A percentile compares a stretch with the other conserved stretches of the same genome.
Evolutionary conservation across 805 yeast genomes (phyloP).

Genomic region (Cyberlindnera lachancei): DNA sequence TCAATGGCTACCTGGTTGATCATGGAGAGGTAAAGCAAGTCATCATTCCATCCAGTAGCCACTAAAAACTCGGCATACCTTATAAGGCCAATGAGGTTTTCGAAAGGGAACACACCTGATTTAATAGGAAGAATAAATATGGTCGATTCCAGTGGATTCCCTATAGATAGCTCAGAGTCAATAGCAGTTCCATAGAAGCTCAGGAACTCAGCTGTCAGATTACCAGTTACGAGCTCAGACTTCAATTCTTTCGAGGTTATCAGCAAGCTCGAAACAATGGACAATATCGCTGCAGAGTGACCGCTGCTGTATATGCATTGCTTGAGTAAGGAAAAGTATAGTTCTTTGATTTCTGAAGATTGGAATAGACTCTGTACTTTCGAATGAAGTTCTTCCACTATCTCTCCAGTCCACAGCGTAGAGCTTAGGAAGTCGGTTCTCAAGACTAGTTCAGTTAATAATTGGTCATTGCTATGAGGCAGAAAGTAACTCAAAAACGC

Average conservation of each 20-base stretch:
- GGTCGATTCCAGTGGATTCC: slow-evolving; percentile 39
- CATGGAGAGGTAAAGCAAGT: slow-evolving; percentile 24
- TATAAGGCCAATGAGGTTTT: slow-evolving; percentile 13
- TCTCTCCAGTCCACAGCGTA: slow-evolving; percentile 6
- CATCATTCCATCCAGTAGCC: slow-evolving; percentile 3
- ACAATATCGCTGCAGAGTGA: slow-evolving; percentile 1
- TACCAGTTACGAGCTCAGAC: background rate
- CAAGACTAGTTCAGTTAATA: slow-evolving; percentile 8
- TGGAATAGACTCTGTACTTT: slow-evolving; percentile 2
- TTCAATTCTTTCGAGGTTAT: slow-evolving; percentile 6
- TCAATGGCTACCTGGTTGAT: slow-evolving; percentile 32
- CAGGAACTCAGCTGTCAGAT: slow-evolving; percentile 18
- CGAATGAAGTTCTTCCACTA: slow-evolving; percentile 5
- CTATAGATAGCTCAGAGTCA: slow-evolving; percentile 34
- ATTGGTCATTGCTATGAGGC: slow-evolving; percentile 11
- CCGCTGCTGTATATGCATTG: slow-evolving; percentile 2
- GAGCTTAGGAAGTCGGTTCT: slow-evolving; percentile 9
- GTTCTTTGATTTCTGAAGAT: slow-evolving; percentile 3
- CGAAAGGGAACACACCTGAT: slow-evolving; percentile 10
- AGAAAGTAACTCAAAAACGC: slow-evolving; percentile 19
- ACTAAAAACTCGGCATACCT: slow-evolving; percentile 23
- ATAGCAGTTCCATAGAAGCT: slow-evolving; percentile 23
- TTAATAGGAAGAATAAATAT: slow-evolving; percentile 23
- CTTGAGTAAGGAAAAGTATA: slow-evolving; percentile 8
- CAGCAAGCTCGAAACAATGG: slow-evolving; percentile 11